Evolutionary conservation across 441 rosid genomes (phyloP), one percentile per base, ranked within the genome.

Genomic region (Adansonia madagascariensis): DNA sequence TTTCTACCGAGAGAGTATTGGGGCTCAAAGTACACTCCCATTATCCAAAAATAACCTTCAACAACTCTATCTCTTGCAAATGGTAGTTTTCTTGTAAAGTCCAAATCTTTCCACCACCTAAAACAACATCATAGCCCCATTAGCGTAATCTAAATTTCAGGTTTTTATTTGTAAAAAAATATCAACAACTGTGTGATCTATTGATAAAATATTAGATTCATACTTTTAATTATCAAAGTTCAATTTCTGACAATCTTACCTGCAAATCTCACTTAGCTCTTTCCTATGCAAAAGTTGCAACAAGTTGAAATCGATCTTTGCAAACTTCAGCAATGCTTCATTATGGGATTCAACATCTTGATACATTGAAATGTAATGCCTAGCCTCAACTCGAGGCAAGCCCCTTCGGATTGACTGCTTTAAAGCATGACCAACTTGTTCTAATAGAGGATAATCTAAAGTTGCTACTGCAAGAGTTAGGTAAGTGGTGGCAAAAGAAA

Each of bases 221-320:
- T 27, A 27, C 31, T 27, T 27, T 27, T 27, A 27, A 27, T 27
- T 1, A 27, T 27, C 31, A 27, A 27, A 27, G 31, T 27, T 27
- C 31, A 27, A 27, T 27, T 27, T 27, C 31, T 27, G 31, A 27
- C 31, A 27, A 27, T 27, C 35, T 31, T 22, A 75, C 68, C 64
- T 64, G 60, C 80, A 86, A 50, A 86, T 73, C 27, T 10, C 57
- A 57, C 53, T 50, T 1, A 88, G 81, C 78, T 86, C 91, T 27
- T 71, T 10, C 41, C 80, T 86, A 18, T 88, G 78, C 11, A 73
- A 18, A 12, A 9, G 15, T 69, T 86, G 89, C 1, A 88, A 59
- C 18, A 80, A 35, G 43, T 84, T 83, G 63, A 84, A 84, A 81
- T 88, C 91, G 27, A 81, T 50, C 70, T 86, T 88, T 12, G 86